Base-by-base conservation (phyloP, 2,329 filamentous ascomycete species). In the Aureobasidium leucospermi region DNA sequence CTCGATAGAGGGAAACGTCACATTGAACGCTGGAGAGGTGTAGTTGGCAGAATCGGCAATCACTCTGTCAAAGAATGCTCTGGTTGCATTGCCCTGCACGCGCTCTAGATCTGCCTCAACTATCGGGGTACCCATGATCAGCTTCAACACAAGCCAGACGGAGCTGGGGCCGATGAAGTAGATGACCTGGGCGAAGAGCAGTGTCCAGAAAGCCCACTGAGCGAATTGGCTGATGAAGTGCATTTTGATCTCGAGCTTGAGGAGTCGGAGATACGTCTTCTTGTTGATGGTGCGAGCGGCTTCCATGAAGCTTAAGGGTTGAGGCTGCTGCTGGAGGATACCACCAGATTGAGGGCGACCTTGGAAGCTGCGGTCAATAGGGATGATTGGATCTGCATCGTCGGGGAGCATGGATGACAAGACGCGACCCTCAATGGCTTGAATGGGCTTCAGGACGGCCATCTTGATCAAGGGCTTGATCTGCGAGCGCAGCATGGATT, bases 361-460 rank as follows among this genome's bases (percentile, higher is more conserved):
- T 15, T 31, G 15, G 51, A 63, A 63, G n/a, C 36, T 51, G 28
- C 61, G 61, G 41, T 63, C 61, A 29, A 63, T 46, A 1, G 61
- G 56, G 1, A 63, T 41, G 23, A 63, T 58, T 0, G 61, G 42
- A 23, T 61, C 61, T 32, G 61, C 61, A 2, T 56, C 51, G 41
- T 63, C 59, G 6, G 43, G 51, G 7, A 63, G 61, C 42, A 63
- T 42, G 3, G 61, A 63, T 1, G 56, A 49, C 16, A 56, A 51
- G 5, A 63, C 38, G 5, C 61, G 60, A 8, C 15, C 36, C 6
- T 52, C 1, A 4, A 58, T 45, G 5, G 49, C 42, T 4, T 53
- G 16, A 4, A 61, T 9, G 5, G 61, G 59, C 16, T 51, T 34
- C 13, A 10, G 15, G 13, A 57, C 13, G 7, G 53, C 13, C 3